phyloP scores from a whole-genome alignment of 768 basidiomycete genomes.

The Suillus cothurnatus region DNA sequence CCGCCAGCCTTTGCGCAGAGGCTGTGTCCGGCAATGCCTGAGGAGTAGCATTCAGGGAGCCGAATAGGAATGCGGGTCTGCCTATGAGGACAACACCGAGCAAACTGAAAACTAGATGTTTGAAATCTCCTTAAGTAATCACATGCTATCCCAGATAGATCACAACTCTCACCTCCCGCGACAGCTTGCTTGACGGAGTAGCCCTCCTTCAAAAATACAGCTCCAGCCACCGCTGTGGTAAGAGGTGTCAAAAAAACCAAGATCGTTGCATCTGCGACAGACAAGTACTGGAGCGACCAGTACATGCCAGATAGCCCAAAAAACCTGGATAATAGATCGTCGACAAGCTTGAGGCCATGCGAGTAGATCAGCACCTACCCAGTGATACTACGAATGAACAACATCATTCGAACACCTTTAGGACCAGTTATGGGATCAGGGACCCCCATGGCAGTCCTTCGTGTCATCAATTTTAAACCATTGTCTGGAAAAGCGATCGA shows the following conservation, averaged over 20 bases:
- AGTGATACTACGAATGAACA: slow-evolving; percentile 60
- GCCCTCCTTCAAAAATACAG: slow-evolving; percentile 62
- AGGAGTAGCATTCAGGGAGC: slow-evolving; percentile 24
- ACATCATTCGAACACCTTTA: slow-evolving; percentile 59
- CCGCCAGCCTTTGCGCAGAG: slow-evolving; percentile 48
- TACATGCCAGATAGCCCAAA: slow-evolving; percentile 71
- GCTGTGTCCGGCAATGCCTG: slow-evolving; percentile 20
- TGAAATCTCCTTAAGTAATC: neutral
- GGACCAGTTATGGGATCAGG: slow-evolving; percentile 70
- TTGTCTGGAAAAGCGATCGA: slow-evolving; percentile 9
- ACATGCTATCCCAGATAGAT: neutral
- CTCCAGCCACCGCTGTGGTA: slow-evolving; percentile 61
- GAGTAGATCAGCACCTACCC: slow-evolving; percentile 44
- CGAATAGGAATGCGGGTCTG: slow-evolving; percentile 75
- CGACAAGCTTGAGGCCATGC: neutral
- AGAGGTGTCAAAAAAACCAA: slow-evolving; percentile 77
- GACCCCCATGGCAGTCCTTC: slow-evolving; percentile 42
- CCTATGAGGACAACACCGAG: slow-evolving; percentile 82
- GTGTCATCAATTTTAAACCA: neutral
- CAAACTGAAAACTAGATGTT: slow-evolving; percentile 58
- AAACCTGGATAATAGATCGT: slow-evolving; percentile 49
- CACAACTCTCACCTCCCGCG: slow-evolving; percentile 45
- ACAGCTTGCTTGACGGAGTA: slow-evolving; percentile 56
- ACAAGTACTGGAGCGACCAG: slow-evolving; percentile 72
- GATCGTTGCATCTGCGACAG: slow-evolving; percentile 76